Evolutionary conservation across 1,139 yeast genomes (phyloP).

Genomic region (Saccharomyces hybrid): DNA sequence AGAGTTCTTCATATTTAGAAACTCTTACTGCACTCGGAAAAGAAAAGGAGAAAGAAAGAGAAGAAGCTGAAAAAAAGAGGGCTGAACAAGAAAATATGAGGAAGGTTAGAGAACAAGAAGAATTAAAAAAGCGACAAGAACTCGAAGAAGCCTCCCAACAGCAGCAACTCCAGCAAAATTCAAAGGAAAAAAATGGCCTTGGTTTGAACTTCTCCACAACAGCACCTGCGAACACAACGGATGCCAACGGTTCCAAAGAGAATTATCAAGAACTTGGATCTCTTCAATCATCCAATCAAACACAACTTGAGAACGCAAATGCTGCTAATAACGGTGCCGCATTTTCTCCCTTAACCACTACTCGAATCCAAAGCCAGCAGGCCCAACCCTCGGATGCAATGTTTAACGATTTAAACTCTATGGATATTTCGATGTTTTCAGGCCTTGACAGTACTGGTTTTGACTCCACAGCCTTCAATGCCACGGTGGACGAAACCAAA

Average conservation of each 20-base stretch:
- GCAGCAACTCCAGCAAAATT: conserved; percentile 9
- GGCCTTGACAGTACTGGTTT: conserved; percentile 25
- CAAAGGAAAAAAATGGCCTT: conserved; percentile 1
- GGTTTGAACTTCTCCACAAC: conserved; percentile 3
- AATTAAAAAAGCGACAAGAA: conserved; percentile 19
- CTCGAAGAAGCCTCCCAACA: conserved; percentile 10
- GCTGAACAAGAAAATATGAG: conserved; percentile 13
- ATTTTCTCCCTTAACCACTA: conserved; percentile 3
- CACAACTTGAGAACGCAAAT: not conserved
- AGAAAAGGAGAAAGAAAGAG: conserved; percentile 22
- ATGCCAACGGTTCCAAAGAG: not conserved
- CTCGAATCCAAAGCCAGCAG: conserved; percentile 1
- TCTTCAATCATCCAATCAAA: not conserved
- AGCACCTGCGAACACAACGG: not conserved
- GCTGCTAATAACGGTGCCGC: conserved; percentile 4
- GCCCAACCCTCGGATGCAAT: conserved; percentile 9
- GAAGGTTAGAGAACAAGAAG: conserved; percentile 9
- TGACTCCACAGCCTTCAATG: conserved; percentile 17
- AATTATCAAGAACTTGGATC: not conserved
- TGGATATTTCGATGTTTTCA: conserved; percentile 30
- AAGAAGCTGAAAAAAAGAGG: conserved; percentile 24
- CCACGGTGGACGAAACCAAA: not conserved
- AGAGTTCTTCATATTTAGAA: conserved; percentile 32
- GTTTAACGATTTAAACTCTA: conserved; percentile 24
- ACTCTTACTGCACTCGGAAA: conserved; percentile 24